Evolutionary conservation across 2,329 filamentous ascomycete species (phyloP), one percentile per base, ranked within the genome.

Genomic region (Aspergillus niger): DNA sequence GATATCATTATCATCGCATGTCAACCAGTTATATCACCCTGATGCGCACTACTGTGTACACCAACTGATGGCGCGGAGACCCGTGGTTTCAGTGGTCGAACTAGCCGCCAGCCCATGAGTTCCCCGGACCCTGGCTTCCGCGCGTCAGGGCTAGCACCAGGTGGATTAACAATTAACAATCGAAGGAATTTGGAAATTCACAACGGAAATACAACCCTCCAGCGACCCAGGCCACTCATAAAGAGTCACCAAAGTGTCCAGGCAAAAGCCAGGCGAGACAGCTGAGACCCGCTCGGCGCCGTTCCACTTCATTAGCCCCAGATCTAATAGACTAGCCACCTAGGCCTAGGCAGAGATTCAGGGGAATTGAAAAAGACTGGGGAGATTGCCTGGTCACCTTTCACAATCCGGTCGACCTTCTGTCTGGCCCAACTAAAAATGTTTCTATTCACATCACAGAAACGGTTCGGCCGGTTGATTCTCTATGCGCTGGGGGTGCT

Each of bases 401-500:
- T 17, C 24, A n/a, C 26, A 7, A 10, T 22, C 41, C 22, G 41
- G 41, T 22, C 20, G 24, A 15, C 5, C 13, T 11, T 36, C 11
- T 13, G 11, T 20, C 26, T 39, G 24, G 13, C 15, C n/a, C n/a
- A 41, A 7, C 11, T 32, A 5, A 55, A 11, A 13, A 57, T 60
- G 53, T 20, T 20, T 13, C 50, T 56, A 26, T 41, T 44, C 22
- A 65, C 65, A 17, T 44, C 30, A 20, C 53, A 57, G 13, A 51
- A 49, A 48, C 10, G 58, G 24, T 11, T 32, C 48, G 22, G 20
- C 15, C 58, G 58, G 2, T 17, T 48, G 22, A 8, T 57, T 11
- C 39, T 49, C 11, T 53, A 49, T 36, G 13, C 39, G 11, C 2
- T 54, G 8, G 54, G 54, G 1, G 49, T 53, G 39, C 53, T 57